Percentiles rank a stretch among this genome's conserved stretches.
These are phyloP conservation scores for Rhodocollybia butyracea DNA, from an alignment of 768 basidiomycete species.

Conservation along the genomic window DNA sequence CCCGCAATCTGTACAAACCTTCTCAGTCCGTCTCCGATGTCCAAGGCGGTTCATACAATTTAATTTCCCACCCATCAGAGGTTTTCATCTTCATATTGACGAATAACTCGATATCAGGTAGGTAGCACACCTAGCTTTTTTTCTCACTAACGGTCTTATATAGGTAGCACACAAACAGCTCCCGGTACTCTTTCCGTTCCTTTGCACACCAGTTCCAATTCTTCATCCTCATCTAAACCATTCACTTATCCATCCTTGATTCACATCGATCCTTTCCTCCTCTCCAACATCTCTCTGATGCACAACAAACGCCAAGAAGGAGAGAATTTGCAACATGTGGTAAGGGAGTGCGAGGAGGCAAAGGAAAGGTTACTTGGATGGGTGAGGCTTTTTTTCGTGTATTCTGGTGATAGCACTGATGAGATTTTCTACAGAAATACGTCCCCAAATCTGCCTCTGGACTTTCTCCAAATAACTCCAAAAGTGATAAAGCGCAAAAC, in stretches of 20 bases:
- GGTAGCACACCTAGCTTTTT: too few species aligned
- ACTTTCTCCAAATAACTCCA: background rate
- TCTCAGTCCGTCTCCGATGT: background rate
- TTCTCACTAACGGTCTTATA: too few species aligned
- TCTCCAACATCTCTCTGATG: background rate
- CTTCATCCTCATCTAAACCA: background rate
- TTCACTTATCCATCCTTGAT: background rate
- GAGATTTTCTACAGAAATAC: background rate
- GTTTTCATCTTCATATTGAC: background rate
- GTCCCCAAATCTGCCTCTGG: background rate
- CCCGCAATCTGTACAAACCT: background rate
- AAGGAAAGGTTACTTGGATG: background rate
- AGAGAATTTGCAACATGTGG: background rate
- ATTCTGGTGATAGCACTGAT: background rate
- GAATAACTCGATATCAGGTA: too few species aligned
- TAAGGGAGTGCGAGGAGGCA: background rate
- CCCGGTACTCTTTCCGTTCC: background rate
- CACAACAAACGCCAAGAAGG: background rate
- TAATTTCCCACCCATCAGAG: constrained; percentile 1
- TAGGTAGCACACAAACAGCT: background rate
- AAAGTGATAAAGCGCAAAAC: background rate
- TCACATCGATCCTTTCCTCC: constrained; percentile 1
- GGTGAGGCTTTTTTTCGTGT: background rate
- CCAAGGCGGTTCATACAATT: background rate
- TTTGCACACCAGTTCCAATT: background rate